Conservation (phyloP, 768 basidiomycete species). For the Floccularia luteovirens region DNA sequence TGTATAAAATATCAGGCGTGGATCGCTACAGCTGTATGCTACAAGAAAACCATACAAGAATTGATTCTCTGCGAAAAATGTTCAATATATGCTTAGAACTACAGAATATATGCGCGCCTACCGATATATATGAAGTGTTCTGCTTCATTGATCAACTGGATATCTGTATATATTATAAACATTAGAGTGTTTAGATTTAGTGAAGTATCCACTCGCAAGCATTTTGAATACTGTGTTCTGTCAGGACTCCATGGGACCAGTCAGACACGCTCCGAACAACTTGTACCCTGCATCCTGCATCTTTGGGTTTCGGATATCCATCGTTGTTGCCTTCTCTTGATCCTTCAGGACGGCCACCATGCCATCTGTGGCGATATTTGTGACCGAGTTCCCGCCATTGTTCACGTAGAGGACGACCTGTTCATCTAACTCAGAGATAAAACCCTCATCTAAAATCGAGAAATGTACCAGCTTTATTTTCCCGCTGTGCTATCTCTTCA, state of each 20-base stretch:
- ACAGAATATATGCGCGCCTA: conserved; percentile 22
- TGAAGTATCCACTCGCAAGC: conserved; percentile 55
- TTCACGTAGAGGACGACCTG: conserved; percentile 63
- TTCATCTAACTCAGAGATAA: conserved; percentile 8
- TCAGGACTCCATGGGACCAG: conserved; percentile 91
- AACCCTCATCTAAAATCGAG: background rate
- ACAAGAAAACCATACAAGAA: conserved; percentile 60
- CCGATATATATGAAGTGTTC: conserved; percentile 92
- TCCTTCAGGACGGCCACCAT: conserved; percentile 26
- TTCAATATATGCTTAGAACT: background rate
- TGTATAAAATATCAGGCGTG: conserved; percentile 20
- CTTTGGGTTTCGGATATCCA: conserved; percentile 30
- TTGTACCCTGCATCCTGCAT: conserved; percentile 64
- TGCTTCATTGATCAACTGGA: conserved; percentile 74
- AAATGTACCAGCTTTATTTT: conserved; percentile 50
- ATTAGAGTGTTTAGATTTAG: conserved; percentile 1
- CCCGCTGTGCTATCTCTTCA: conserved; percentile 41
- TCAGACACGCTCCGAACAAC: conserved; percentile 82
- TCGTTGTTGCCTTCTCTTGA: conserved; percentile 27
- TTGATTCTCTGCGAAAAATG: conserved; percentile 55
- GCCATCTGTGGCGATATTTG: conserved; percentile 60
- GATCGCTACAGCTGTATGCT: background rate
- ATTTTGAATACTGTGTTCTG: conserved; percentile 88
- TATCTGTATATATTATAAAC: conserved; percentile 43
- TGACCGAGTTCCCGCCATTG: conserved; percentile 50